Evolutionary conservation across 1,284 basidiomycete species (phyloP).

Genomic region (Ustilago bromivora): DNA sequence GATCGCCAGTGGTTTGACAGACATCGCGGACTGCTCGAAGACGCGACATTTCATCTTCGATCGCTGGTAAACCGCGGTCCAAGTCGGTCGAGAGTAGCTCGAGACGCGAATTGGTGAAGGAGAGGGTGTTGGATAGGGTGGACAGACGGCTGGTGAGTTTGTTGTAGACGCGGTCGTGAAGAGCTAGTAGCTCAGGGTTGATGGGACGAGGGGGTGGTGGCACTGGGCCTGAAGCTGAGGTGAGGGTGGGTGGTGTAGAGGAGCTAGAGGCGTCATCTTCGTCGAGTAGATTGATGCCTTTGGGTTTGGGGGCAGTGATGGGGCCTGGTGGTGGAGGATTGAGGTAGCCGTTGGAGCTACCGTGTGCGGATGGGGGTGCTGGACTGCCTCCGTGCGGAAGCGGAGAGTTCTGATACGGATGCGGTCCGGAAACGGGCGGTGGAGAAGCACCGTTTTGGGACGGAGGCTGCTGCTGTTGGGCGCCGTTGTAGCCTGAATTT

Average conservation of each 20-base stretch:
- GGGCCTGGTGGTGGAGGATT: slow-evolving; percentile 7
- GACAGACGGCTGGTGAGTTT: slow-evolving; percentile 80
- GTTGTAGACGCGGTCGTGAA: slow-evolving; percentile 84
- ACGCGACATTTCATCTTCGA: slow-evolving; percentile 94
- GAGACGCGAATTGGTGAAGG: slow-evolving; percentile 80
- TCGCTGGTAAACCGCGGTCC: slow-evolving; percentile 87
- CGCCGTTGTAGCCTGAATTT: slow-evolving; percentile 5
- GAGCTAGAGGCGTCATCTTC: slow-evolving; percentile 23
- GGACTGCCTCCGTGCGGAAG: neutral
- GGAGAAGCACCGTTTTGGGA: slow-evolving; percentile 3
- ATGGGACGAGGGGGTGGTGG: slow-evolving; percentile 87
- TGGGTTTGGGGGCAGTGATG: slow-evolving; percentile 22
- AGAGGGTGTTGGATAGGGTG: slow-evolving; percentile 77
- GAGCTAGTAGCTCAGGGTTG: slow-evolving; percentile 79
- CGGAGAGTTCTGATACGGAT: slow-evolving; percentile 5
- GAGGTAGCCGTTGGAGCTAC: slow-evolving; percentile 10
- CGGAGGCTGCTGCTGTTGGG: slow-evolving; percentile 10
- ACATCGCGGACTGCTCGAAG: slow-evolving; percentile 93
- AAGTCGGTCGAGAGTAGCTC: slow-evolving; percentile 85
- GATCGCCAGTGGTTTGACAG: slow-evolving; percentile 80
- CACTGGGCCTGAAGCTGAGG: slow-evolving; percentile 1
- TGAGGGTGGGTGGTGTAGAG: neutral
- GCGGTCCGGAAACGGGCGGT: slow-evolving; percentile 17
- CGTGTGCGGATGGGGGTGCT: neutral
- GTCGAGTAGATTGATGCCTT: slow-evolving; percentile 43